Percentiles rank a stretch among this genome's conserved stretches.
phyloP scores from a whole-genome alignment of 208 protist genomes.

The Angomonas deanei region DNA sequence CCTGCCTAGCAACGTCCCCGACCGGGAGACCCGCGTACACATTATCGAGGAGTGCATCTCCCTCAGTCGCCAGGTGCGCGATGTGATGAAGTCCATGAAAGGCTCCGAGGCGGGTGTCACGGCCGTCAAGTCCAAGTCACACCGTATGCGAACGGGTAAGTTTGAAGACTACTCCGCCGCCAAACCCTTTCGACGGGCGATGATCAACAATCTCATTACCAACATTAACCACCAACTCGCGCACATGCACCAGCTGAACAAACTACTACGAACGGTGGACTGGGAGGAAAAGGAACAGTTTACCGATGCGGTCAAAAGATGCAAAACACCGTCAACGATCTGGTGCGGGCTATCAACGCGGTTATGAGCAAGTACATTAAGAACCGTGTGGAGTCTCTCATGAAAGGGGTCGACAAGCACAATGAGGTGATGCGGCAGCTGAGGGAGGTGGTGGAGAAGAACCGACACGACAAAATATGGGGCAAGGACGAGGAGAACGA shows the following conservation, averaged over 20 bases:
- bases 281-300: conserved; percentile 75
- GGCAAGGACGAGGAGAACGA: conserved; percentile 31
- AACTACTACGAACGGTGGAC: conserved; percentile 55
- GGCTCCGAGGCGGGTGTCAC: conserved; percentile 46
- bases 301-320: conserved; percentile 43
- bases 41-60: conserved; percentile 77
- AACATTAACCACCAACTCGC: conserved; percentile 46
- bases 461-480: conserved; percentile 70
- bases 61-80: conserved; percentile 67
- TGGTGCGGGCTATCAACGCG: conserved; percentile 41
- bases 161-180: conserved; percentile 83
- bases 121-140: conserved; percentile 74
- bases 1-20: conserved; percentile 65
- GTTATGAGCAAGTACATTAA: conserved; percentile 70
- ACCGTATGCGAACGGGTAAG: conserved; percentile 70
- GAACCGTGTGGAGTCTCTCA: conserved; percentile 59
- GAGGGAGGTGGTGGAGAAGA: conserved; percentile 62
- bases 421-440: conserved; percentile 67
- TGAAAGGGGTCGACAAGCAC: conserved; percentile 62
- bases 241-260: conserved; percentile 64
- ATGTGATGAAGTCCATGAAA: conserved; percentile 85
- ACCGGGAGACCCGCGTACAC: conserved; percentile 56
- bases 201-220: conserved; percentile 53
- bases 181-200: conserved; percentile 79
- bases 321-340: conserved; percentile 29